phyloP scores from a whole-genome alignment of 768 basidiomycete species.

The Paxillus rubicundulus region DNA sequence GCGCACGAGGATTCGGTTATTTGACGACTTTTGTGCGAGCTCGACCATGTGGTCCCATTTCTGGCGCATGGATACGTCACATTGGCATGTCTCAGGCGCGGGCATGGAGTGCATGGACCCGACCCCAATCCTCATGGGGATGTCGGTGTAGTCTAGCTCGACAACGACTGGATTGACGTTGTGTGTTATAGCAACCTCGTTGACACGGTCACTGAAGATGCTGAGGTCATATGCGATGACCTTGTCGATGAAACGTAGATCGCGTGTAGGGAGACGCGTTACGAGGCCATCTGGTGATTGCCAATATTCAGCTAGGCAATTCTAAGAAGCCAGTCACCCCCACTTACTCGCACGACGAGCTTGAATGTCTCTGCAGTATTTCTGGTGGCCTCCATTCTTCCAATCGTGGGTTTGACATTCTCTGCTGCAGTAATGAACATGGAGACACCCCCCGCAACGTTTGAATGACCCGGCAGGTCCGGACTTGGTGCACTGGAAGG shows the following conservation, averaged over 20 bases:
- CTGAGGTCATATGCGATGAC: conserved; percentile 21
- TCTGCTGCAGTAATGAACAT: conserved; percentile 30
- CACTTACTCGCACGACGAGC: conserved; percentile 23
- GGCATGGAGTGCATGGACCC: conserved; percentile 12
- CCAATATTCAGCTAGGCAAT: background rate
- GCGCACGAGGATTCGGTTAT: conserved; percentile 24
- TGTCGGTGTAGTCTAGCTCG: conserved; percentile 25
- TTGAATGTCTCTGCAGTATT: conserved; percentile 27
- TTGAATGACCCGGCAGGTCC: conserved; percentile 27
- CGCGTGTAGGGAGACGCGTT: conserved; percentile 18
- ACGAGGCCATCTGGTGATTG: conserved; percentile 22
- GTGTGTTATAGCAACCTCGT: conserved; percentile 2
- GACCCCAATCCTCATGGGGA: conserved; percentile 16
- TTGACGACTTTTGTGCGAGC: conserved; percentile 21
- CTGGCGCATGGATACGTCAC: conserved; percentile 18
- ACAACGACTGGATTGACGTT: conserved; percentile 19
- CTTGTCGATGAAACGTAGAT: conserved; percentile 24
- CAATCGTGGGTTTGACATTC: conserved; percentile 32
- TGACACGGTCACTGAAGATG: conserved; percentile 16
- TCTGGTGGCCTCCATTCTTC: conserved; percentile 27
- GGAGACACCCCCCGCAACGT: conserved; percentile 26
- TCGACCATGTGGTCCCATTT: conserved; percentile 30
- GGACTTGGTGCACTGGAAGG: conserved; percentile 23
- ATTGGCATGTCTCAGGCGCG: conserved; percentile 17
- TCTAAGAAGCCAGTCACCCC: background rate